Evolutionary conservation across 768 basidiomycete species (phyloP), one percentile per base, ranked within the genome.

Genomic region (Russula lepida): DNA sequence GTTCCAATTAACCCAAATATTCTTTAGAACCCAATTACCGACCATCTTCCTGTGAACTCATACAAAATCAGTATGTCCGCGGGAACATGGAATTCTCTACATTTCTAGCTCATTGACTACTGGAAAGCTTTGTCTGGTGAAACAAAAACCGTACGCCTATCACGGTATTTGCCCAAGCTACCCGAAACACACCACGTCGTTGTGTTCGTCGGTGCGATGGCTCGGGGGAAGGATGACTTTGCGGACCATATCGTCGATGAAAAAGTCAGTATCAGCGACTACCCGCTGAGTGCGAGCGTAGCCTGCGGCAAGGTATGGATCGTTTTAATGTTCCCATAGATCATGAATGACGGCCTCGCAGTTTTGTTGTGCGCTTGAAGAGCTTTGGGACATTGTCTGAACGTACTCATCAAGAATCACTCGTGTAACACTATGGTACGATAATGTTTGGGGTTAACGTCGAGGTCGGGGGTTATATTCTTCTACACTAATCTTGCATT

Each of bases 191-290:
- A 98, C 68, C 87, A 88, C 39, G 76, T 99, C 56, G 94, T 92
- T 19, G 89, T 99, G 57, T 97, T 98, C 68, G 94, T 99, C 58
- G 95, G 95, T 52, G 97, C 95, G 23, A 99, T 99, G 95, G 95
- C 95, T 6, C 80, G 95, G 60, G 95, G 95, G 12, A 85, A 82
- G 54, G 97, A 99, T 67, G 92, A 95, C 75, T 99, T 99, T 76
- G 97, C 97, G 15, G 97, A 99, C 74, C 88, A 83, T 25, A 77
- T 89, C 66, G 89, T 98, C 0, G 97, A 99, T 70, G 86, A 95
- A 74, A 99, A 99, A 77, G 93, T 98, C 68, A 85, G 91, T 64
- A 92, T 99, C 74, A 94, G 91, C 68, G 86, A 97, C 68, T 99
- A 95, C 74, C 82, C 92, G 2, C 75, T 97, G 51, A 95, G 92